Conservation (phyloP, 2,329 filamentous ascomycete genomes). For the Microsporum ferrugineum region DNA sequence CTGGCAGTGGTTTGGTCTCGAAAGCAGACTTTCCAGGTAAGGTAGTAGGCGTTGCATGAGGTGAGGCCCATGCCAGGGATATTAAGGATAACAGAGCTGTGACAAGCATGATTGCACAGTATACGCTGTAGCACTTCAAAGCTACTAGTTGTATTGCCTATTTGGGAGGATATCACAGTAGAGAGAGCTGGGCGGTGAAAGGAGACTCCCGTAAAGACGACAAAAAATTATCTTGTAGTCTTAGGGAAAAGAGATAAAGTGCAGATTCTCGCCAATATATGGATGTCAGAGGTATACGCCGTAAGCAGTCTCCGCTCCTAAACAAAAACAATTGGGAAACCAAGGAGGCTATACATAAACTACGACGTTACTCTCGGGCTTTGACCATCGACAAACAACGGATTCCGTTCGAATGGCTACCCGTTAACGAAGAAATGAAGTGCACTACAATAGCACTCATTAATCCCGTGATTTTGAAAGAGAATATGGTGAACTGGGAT, state of each 20-base stretch:
- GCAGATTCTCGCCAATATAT: not conserved
- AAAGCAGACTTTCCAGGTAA: constrained; percentile 16
- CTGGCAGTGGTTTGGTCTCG: constrained; percentile 22
- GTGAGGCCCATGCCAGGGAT: not conserved
- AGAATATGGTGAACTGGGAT: not conserved
- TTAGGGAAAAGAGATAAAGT: not conserved
- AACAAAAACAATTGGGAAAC: not conserved
- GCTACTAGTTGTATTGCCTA: not conserved
- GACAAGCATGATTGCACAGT: not conserved
- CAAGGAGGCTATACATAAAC: not conserved
- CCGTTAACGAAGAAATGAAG: not conserved
- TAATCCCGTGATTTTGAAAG: not conserved
- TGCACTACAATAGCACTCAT: not conserved
- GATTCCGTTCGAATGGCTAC: not conserved
- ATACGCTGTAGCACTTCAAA: not conserved
- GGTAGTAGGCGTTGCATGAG: not conserved
- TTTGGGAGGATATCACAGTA: not conserved
- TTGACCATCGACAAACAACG: not conserved
- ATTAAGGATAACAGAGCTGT: not conserved
- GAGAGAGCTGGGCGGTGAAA: not conserved
- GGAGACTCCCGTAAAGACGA: not conserved
- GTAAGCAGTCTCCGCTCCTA: not conserved
- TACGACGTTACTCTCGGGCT: not conserved
- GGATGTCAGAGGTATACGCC: not conserved
- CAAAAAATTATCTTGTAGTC: too few relatives aligned